These are phyloP conservation scores for Vitellaria paradoxa DNA, from an alignment of 179 eudicot species.

Conservation along the genomic window DNA sequence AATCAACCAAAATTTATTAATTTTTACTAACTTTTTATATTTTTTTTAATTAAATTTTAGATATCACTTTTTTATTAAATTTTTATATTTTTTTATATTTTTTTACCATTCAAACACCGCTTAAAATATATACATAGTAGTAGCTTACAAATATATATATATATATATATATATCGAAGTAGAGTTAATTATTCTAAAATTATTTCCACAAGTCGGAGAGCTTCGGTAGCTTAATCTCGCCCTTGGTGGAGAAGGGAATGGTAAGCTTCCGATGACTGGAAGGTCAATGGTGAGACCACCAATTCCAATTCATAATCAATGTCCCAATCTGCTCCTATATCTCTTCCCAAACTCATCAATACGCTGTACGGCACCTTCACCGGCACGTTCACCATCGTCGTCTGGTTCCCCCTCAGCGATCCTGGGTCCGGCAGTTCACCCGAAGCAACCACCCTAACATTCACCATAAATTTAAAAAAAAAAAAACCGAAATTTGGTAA, in stretches of 20 bases:
- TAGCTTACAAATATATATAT: no score
- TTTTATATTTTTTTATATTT: no score
- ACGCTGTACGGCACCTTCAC: constrained; percentile 62
- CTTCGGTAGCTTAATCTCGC: constrained; percentile 69
- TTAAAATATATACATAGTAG: no score
- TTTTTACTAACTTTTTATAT: no score
- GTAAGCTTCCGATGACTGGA: constrained; percentile 48
- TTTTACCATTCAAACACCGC: no score
- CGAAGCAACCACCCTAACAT: constrained; percentile 38
- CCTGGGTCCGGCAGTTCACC: constrained; percentile 75
- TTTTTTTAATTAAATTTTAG: no score
- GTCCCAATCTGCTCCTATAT: constrained; percentile 67
- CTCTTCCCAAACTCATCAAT: constrained; percentile 51
- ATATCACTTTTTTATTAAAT: no score
- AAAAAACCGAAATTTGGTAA: no score
- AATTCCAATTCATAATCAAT: constrained; percentile 57
- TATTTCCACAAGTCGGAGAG: constrained; percentile 36
- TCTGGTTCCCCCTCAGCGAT: constrained; percentile 43
- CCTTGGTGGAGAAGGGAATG: constrained; percentile 50
- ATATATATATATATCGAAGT: no score
- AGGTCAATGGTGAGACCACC: constrained; percentile 48
- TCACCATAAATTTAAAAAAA: background rate
- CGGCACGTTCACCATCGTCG: constrained; percentile 39
- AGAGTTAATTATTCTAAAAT: no score
- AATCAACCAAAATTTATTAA: no score